Evolutionary conservation across 1,284 basidiomycete genomes (phyloP), one percentile per base, ranked within the genome.

Genomic region (Apiotrichum sp.): DNA sequence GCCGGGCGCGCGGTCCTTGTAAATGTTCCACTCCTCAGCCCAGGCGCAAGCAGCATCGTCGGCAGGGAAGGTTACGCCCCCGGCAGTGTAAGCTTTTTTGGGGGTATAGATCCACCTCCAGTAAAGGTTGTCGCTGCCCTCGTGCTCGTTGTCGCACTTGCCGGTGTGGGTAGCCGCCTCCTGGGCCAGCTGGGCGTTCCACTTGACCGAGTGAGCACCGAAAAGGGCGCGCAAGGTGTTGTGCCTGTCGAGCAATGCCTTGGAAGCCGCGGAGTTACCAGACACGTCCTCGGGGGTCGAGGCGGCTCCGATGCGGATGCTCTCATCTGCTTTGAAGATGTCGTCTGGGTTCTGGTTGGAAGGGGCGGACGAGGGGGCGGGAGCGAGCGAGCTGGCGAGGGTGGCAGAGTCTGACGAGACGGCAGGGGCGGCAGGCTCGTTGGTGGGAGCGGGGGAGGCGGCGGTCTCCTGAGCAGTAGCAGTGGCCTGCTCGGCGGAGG

Each of bases 1-100:
- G 32, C 56, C 58, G 22, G 68, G 69, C 48, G 63, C 62, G 55
- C 61, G 57, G 60, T 67, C 72, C 34, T 53, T 14, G 51, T 49
- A 54, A 14, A 35, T 9, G 41, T 41, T 35, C 31, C 32, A 56
- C 55, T 59, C 58, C 8, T 50, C 31, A 41, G 58, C 51, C 55
- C 54, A 59, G 10, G 35, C 45, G 47, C 45, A 39, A 31, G 52
- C 16, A 29, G 16, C 22, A 31, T 32, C 29, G 29, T 47, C 39
- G n/a, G 34, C 49, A 9, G 31, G 29, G 16, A 33, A 43, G 14
- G 35, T 48, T 41, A 13, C 33, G 22, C 22, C 22, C 22, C 22
- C 22, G 22, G 22, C 22, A 22, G 22, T 22, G 22, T 22, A 22
- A 22, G 22, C 22, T 22, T 22, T 22, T 22, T 22, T 22, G 22